These are phyloP conservation scores for Rhodotorula sp. DNA, from an alignment of 1,284 basidiomycete species.

Conservation along the genomic window DNA sequence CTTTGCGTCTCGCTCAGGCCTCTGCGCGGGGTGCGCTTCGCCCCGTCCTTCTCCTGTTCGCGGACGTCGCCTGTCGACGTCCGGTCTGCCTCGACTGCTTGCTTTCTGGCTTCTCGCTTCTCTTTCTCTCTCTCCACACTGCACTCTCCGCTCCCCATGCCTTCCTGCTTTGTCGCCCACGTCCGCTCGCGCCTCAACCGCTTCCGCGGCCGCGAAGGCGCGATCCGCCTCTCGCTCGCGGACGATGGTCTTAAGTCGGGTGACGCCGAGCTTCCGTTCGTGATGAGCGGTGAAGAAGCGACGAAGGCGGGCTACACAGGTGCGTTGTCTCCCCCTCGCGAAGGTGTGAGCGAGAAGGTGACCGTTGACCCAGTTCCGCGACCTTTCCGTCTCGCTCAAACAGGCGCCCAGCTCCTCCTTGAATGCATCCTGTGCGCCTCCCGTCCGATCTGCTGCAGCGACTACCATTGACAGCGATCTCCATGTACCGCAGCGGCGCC, in stretches of 20 bases:
- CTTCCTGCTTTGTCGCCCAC: too few species aligned
- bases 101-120: too few species aligned
- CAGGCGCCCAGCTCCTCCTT: constrained; percentile 3
- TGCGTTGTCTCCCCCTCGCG: background rate
- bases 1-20: too few species aligned
- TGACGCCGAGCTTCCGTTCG: background rate
- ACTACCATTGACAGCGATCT: background rate
- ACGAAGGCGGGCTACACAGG: background rate
- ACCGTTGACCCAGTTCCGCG: background rate
- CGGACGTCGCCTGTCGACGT: too few species aligned
- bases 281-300: background rate
- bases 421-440: background rate
- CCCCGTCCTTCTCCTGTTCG: too few species aligned
- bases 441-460: too few species aligned
- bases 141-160: background rate
- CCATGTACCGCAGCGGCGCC: background rate
- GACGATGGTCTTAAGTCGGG: background rate
- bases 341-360: background rate
- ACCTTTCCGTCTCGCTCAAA: background rate
- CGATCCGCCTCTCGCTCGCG: constrained; percentile 1
- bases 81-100: too few species aligned
- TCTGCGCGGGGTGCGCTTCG: too few species aligned
- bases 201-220: background rate
- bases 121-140: background rate
- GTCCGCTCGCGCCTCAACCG: background rate